Conservation (phyloP, 2,329 filamentous ascomycete genomes). For the Dactylellina leptospora region DNA sequence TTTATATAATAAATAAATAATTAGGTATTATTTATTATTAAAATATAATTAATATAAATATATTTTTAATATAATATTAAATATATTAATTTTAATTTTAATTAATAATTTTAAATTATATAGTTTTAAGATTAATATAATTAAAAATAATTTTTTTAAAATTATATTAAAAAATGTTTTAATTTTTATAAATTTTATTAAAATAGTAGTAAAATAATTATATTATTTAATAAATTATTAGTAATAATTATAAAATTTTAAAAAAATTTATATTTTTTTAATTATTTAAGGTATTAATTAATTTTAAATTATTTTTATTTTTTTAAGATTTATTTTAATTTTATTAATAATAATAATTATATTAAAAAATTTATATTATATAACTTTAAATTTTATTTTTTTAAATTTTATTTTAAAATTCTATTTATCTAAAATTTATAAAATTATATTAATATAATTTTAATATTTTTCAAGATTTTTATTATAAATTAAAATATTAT, state of each 20-base stretch:
- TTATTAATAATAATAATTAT: neutral
- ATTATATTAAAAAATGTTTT: constrained; percentile 14
- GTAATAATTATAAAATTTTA: constrained; percentile 19
- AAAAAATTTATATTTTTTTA: constrained; percentile 2
- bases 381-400: neutral
- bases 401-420: constrained; percentile 2
- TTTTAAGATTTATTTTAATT: constrained; percentile 32
- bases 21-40: constrained; percentile 22
- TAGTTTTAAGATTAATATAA: constrained; percentile 19
- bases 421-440: neutral
- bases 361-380: neutral
- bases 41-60: constrained; percentile 27
- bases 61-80: constrained; percentile 3
- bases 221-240: constrained; percentile 26
- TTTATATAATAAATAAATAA: constrained; percentile 26
- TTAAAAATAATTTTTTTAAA: constrained; percentile 22
- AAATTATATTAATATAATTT: constrained; percentile 1
- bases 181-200: constrained; percentile 19
- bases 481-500: constrained; percentile 12
- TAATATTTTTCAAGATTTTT: neutral
- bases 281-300: constrained; percentile 10
- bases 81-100: constrained; percentile 11
- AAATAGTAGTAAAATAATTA: constrained; percentile 7
- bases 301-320: constrained; percentile 33
- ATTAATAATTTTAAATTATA: constrained; percentile 24